Conservation (phyloP, 805 yeast species). For the Priceomyces carsonii region DNA sequence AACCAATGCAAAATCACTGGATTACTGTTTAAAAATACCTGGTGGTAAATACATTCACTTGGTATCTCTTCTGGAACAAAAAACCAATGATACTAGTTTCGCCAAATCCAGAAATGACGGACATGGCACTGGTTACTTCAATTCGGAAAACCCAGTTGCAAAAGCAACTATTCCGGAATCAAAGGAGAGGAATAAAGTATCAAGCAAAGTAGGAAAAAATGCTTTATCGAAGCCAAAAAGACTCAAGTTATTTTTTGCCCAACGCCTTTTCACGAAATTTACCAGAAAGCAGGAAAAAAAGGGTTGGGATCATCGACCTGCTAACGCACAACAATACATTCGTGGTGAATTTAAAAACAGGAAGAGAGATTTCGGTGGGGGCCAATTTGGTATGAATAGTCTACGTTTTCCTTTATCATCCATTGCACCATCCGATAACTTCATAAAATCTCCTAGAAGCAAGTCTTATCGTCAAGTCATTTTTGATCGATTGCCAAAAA, state of each 20-base stretch:
- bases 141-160: slow-evolving; percentile 1
- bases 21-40: slow-evolving; percentile 40
- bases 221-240: not conserved
- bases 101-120: not conserved
- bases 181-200: slow-evolving; percentile 5
- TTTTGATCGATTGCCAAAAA: too few species aligned
- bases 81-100: slow-evolving; percentile 2
- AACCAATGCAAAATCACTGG: slow-evolving; percentile 17
- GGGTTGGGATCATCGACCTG: not conserved
- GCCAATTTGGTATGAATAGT: too few species aligned
- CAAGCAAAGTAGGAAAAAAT: not conserved
- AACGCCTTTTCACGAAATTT: not conserved
- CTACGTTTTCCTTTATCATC: slow-evolving; percentile 21
- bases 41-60: slow-evolving; percentile 26
- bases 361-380: slow-evolving; percentile 9
- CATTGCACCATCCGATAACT: slow-evolving; percentile 13
- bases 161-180: slow-evolving; percentile 18
- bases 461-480: slow-evolving; percentile 18
- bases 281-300: too few species aligned
- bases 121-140: not conserved
- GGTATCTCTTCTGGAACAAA: slow-evolving; percentile 16
- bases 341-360: too few species aligned
- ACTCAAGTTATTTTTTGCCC: too few species aligned
- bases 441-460: slow-evolving; percentile 15
- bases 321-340: not conserved